Evolutionary conservation across 768 basidiomycete species (phyloP), one percentile per base, ranked within the genome.

Genomic region (Leccinum disarticulatum): DNA sequence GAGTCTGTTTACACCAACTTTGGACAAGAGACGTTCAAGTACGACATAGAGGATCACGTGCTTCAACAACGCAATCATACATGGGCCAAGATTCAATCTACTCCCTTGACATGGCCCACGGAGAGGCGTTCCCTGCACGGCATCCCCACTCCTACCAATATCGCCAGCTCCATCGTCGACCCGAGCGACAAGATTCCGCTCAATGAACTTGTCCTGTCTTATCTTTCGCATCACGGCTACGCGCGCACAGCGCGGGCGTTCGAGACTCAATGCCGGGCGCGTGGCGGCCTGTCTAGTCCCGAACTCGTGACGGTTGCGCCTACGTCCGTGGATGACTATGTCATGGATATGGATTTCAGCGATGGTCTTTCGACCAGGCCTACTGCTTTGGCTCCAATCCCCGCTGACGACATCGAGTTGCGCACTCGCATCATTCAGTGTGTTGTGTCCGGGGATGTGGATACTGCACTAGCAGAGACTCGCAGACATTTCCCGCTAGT

Each of bases 1-100:
- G 96, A 98, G 73, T 79, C 83, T 13, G 76, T 98, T 41, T 84
- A 86, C 35, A 88, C 87, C 67, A 98, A 98, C 77, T 95, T 98
- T 71, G 93, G 93, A 28, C 87, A 88, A 69, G 85, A 84, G 9
- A 81, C 87, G 3, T 98, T 98, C 83, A 82, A 80, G 65, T 98
- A 85, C 72, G 95, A 97, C 73, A 96, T 98, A 68, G 91, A 95
- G 57, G 84, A 87, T 52, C 85, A 95, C 66, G 89, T 91, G 15
- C 86, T 87, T 62, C 86, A 87, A 64, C 83, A 83, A 64, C 83
- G 86, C 54, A 83, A 85, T 58, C 73, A 69, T 7, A 82, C 83
- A 3, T 93, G 92, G 92, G 74, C 77, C 11, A 81, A 79, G 57
- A 89, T 93, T 54, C 80, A 88, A 64, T 76, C 74, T 51, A 85